Evolutionary conservation across 805 yeast species (phyloP).

Genomic region (Lipomyces sp.): DNA sequence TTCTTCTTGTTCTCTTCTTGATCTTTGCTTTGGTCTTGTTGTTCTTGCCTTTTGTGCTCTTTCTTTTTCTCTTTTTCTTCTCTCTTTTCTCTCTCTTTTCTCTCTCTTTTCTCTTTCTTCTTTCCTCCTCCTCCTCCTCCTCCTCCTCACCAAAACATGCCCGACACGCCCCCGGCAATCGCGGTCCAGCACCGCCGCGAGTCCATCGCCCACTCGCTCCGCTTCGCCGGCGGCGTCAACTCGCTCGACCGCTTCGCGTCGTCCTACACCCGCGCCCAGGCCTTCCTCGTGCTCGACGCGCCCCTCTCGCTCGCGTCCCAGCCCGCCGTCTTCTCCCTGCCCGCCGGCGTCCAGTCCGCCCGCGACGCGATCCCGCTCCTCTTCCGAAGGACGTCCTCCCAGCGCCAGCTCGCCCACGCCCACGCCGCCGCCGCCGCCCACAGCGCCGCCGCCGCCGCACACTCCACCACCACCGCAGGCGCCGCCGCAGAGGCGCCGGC

Average conservation of each 20-base stretch:
- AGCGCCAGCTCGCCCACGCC: conserved; percentile 17
- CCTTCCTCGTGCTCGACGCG: conserved; percentile 56
- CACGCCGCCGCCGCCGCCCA: neutral
- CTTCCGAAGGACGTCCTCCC: conserved; percentile 46
- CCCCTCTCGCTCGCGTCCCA: conserved; percentile 55
- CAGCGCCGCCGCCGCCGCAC: neutral
- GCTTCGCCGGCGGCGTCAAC: conserved; percentile 48
- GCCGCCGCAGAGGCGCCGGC: neutral
- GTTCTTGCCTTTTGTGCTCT: neutral
- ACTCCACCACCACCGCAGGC: neutral
- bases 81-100: neutral
- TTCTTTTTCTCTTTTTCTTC: neutral
- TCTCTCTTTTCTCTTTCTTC: neutral
- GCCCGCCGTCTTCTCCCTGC: conserved; percentile 38
- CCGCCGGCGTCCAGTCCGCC: conserved; percentile 1
- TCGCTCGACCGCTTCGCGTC: conserved; percentile 76
- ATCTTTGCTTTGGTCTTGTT: neutral
- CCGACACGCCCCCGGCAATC: neutral
- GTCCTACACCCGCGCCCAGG: conserved; percentile 74
- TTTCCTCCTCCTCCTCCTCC: neutral
- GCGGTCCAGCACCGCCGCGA: conserved; percentile 12
- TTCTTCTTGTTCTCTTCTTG: too few relatives aligned
- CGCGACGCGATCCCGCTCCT: conserved; percentile 55
- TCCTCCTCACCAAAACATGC: neutral
- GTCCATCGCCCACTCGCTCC: conserved; percentile 13